Percentiles rank a stretch among this genome's conserved stretches.
Conservation (phyloP, 306 rosid species). For the Rosa persica region DNA sequence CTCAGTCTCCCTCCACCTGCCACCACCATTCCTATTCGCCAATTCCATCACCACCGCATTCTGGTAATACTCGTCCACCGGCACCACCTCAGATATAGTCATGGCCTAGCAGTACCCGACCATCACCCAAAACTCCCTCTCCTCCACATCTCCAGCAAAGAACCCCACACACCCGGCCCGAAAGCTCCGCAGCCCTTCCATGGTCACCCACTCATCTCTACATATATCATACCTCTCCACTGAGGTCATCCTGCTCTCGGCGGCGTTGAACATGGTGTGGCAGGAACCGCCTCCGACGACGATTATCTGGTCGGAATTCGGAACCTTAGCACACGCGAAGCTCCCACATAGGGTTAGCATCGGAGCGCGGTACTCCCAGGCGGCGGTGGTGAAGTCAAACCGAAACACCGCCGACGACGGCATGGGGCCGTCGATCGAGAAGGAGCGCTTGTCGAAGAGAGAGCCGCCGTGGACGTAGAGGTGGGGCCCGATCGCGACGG, state of each 20-base stretch:
- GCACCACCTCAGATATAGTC: constrained; percentile 76
- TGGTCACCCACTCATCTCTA: too few species aligned
- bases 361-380: constrained; percentile 59
- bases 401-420: constrained; percentile 53
- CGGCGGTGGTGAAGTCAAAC: constrained; percentile 42
- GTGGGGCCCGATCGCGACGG: constrained; percentile 54
- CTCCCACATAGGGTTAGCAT: constrained; percentile 80
- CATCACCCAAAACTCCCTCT: neutral
- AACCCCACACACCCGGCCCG: too few species aligned
- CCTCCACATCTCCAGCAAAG: constrained; percentile 2
- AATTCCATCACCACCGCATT: constrained; percentile 68
- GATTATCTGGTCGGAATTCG: constrained; percentile 35
- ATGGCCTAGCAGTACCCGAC: constrained; percentile 78
- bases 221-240: too few species aligned
- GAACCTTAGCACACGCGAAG: constrained; percentile 68
- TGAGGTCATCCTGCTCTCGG: constrained; percentile 54
- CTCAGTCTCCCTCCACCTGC: constrained; percentile 68
- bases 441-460: constrained; percentile 83
- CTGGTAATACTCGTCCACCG: constrained; percentile 69
- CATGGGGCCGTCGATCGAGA: constrained; percentile 76
- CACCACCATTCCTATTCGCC: constrained; percentile 35
- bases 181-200: too few species aligned
- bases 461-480: constrained; percentile 78
- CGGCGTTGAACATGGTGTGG: constrained; percentile 66
- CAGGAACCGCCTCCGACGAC: constrained; percentile 92